These are phyloP conservation scores for Phialophora verrucosa DNA, from an alignment of 2,329 filamentous ascomycete species.

Conservation along the genomic window DNA sequence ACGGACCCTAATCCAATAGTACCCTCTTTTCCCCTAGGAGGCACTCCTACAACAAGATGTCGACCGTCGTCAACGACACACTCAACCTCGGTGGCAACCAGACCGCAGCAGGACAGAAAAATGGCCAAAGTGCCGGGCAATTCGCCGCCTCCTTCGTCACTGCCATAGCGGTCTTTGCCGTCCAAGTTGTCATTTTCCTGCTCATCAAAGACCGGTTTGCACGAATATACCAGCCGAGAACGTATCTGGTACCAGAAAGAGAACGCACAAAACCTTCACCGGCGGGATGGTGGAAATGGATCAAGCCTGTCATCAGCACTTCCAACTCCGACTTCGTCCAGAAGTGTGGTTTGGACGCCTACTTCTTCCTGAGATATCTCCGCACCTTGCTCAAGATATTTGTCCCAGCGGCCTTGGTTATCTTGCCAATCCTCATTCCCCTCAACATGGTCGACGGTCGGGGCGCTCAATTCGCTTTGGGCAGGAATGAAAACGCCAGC, in stretches of 20 bases:
- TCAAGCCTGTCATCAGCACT: conserved; percentile 66
- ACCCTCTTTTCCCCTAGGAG: neutral
- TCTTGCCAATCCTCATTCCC: conserved; percentile 84
- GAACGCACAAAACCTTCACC: conserved; percentile 81
- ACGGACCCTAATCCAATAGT: conserved; percentile 1
- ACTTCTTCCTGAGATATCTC: conserved; percentile 94
- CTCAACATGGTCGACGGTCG: conserved; percentile 77
- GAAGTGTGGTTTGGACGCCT: conserved; percentile 94
- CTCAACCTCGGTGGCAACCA: conserved; percentile 27
- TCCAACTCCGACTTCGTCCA: conserved; percentile 85
- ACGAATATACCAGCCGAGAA: conserved; percentile 84
- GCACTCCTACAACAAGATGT: conserved; percentile 25
- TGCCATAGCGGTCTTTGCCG: conserved; percentile 66
- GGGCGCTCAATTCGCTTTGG: conserved; percentile 59
- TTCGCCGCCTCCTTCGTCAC: conserved; percentile 70
- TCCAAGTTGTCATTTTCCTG: conserved; percentile 72
- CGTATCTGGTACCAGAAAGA: conserved; percentile 82
- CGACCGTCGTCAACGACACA: conserved; percentile 25
- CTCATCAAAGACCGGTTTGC: conserved; percentile 77
- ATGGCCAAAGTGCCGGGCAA: conserved; percentile 43
- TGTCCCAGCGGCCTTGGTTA: conserved; percentile 75
- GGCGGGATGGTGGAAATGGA: conserved; percentile 59
- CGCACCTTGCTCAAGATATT: conserved; percentile 90
- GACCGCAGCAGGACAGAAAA: conserved; percentile 27
- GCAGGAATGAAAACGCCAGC: conserved; percentile 47